These are phyloP conservation scores for Starmerella asiatica DNA, from an alignment of 805 yeast genomes.

Conservation along the genomic window DNA sequence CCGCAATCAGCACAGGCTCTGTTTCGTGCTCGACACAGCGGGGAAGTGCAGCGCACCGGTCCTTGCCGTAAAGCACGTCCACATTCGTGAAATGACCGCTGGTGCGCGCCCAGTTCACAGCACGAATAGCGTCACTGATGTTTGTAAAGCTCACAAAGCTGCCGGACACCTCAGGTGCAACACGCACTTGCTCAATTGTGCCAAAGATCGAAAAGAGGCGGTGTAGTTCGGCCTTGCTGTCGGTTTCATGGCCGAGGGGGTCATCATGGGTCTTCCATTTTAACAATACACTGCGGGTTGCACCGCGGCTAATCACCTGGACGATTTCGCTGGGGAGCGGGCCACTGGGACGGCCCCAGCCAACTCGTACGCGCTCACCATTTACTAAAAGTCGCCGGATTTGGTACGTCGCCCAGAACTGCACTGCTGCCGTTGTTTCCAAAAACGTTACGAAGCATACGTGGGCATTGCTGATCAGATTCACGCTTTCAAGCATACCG, in stretches of 20 bases:
- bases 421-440: constrained; percentile 96
- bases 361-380: constrained; percentile 74
- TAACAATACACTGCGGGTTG: constrained; percentile 81
- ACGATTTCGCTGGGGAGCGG: constrained; percentile 77
- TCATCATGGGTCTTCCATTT: background rate
- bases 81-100: constrained; percentile 47
- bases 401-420: constrained; percentile 87
- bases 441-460: constrained; percentile 91
- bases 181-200: constrained; percentile 88
- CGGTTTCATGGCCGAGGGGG: background rate
- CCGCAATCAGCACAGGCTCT: constrained; percentile 4
- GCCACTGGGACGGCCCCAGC: constrained; percentile 97
- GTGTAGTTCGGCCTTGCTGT: background rate
- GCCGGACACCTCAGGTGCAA: constrained; percentile 68
- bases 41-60: constrained; percentile 71
- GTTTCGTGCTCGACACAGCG: constrained; percentile 2
- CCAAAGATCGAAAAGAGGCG: constrained; percentile 62
- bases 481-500: constrained; percentile 73
- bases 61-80: constrained; percentile 85
- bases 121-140: constrained; percentile 80
- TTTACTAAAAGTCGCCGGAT: constrained; percentile 79
- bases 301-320: constrained; percentile 84
- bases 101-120: constrained; percentile 79
- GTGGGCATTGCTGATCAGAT: constrained; percentile 70
- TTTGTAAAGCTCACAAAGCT: constrained; percentile 87